Percentiles rank a stretch among this genome's conserved stretches.
Conservation (phyloP, 192 early-diverging fungal genomes). For the Gigaspora rosea region DNA sequence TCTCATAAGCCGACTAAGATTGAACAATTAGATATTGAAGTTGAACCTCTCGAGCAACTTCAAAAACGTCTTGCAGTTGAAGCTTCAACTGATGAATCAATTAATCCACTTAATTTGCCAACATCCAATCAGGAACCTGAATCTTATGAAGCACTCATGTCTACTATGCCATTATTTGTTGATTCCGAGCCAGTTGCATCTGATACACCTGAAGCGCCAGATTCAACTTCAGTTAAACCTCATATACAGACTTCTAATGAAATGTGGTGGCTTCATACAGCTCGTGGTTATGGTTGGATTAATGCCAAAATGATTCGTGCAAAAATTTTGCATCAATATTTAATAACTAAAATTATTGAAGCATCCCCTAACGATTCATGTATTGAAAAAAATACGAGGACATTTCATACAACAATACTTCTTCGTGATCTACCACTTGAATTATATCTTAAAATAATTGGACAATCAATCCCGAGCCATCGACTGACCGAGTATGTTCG, state of each 20-base stretch:
- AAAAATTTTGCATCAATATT: conserved; percentile 42
- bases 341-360: conserved; percentile 36
- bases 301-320: conserved; percentile 52
- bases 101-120: background rate
- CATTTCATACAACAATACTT: conserved; percentile 34
- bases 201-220: background rate
- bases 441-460: conserved; percentile 43
- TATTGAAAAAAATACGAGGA: conserved; percentile 11
- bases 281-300: conserved; percentile 42
- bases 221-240: background rate
- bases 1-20: conserved; percentile 30
- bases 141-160: background rate
- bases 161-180: background rate
- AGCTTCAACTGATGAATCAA: conserved; percentile 10
- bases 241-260: conserved; percentile 18
- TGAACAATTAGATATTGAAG: conserved; percentile 39
- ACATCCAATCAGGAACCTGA: background rate
- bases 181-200: background rate
- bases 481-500: conserved; percentile 31
- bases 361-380: background rate
- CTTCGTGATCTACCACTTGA: conserved; percentile 38
- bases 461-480: conserved; percentile 29
- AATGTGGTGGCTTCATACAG: conserved; percentile 30
- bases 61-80: conserved; percentile 39
- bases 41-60: conserved; percentile 44